Percentiles rank a stretch among this genome's conserved stretches.
These are phyloP conservation scores for Kondoa malvinella DNA, from an alignment of 768 basidiomycete genomes.

Conservation along the genomic window DNA sequence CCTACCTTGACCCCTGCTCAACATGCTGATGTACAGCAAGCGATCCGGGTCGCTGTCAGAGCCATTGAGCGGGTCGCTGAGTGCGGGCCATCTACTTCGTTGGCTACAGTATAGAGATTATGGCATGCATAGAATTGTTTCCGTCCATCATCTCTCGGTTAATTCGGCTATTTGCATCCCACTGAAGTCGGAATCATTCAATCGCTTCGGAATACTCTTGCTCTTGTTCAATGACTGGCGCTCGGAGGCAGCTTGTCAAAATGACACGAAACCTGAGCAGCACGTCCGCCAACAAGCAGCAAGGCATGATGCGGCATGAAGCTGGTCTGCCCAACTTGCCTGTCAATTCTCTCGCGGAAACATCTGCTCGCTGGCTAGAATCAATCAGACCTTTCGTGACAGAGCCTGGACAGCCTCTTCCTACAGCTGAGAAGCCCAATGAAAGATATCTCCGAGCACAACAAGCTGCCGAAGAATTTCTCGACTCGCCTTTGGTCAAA, in stretches of 20 bases:
- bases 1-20: too few species aligned
- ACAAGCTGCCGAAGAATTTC: constrained; percentile 46
- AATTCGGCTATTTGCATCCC: too few species aligned
- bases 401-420: constrained; percentile 5
- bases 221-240: background rate
- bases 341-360: constrained; percentile 1
- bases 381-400: constrained; percentile 6
- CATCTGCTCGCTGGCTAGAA: background rate
- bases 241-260: background rate
- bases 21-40: background rate
- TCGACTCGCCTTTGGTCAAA: constrained; percentile 48
- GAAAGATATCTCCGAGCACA: constrained; percentile 37
- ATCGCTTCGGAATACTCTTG: too few species aligned
- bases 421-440: constrained; percentile 10
- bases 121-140: too few species aligned
- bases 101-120: too few species aligned
- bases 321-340: background rate
- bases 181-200: too few species aligned
- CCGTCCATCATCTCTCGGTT: too few species aligned
- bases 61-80: too few species aligned
- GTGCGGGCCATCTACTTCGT: too few species aligned
- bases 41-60: background rate
- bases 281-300: background rate
- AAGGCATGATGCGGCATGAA: background rate
- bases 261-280: background rate